Evolutionary conservation across 306 rosid genomes (phyloP).

Genomic region (Urtica urens): DNA sequence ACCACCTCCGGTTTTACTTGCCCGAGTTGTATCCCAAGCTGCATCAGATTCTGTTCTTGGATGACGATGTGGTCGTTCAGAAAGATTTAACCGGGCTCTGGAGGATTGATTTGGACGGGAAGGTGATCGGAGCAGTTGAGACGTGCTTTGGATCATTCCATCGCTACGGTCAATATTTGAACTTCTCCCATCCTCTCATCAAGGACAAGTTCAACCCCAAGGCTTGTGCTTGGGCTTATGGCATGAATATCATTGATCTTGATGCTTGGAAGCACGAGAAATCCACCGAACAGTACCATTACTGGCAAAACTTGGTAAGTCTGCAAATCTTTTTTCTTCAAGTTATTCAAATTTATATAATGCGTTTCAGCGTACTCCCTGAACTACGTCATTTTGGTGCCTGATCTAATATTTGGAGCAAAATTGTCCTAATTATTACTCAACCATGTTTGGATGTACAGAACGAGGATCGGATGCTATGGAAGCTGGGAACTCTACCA

Average conservation of each 20-base stretch:
- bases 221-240: constrained; percentile 95
- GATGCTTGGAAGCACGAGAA: constrained; percentile 89
- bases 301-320: constrained; percentile 89
- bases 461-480: constrained; percentile 66
- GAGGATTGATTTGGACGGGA: constrained; percentile 87
- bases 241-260: constrained; percentile 92
- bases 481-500: constrained; percentile 61
- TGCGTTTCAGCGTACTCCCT: no score
- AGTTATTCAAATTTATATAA: neutral
- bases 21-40: constrained; percentile 91
- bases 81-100: constrained; percentile 85
- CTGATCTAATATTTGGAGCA: no score
- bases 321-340: neutral
- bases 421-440: no score
- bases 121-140: constrained; percentile 96
- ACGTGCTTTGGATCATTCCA: constrained; percentile 95
- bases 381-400: no score
- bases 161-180: constrained; percentile 65
- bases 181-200: constrained; percentile 73
- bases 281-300: constrained; percentile 71
- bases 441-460: constrained; percentile 21
- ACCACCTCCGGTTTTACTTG: constrained; percentile 84
- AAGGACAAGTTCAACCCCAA: constrained; percentile 72
- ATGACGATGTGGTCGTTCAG: constrained; percentile 94
- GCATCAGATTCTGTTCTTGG: constrained; percentile 66